Conservation (phyloP, 257 asterid species). For the Cynanchum wilfordii region DNA sequence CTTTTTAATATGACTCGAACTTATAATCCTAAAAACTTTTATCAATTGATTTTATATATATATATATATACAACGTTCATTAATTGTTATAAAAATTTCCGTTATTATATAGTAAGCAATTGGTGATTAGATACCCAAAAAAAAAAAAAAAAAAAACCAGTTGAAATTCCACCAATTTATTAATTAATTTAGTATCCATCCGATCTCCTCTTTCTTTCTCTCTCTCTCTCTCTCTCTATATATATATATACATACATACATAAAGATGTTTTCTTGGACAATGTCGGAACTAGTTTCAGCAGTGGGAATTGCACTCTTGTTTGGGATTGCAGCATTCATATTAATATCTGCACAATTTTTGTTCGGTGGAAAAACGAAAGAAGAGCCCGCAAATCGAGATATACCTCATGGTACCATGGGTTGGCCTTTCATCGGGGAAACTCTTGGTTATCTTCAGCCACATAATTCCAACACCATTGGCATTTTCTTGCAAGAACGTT, state of each 20-base stretch:
- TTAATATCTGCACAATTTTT: not conserved
- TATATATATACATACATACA: too few relatives aligned
- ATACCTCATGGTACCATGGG: conserved; percentile 60
- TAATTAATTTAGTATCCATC: too few relatives aligned
- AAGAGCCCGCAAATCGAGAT: not conserved
- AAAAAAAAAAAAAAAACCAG: too few relatives aligned
- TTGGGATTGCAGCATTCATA: conserved; percentile 11
- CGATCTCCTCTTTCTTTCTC: too few relatives aligned
- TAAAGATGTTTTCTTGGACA: not conserved
- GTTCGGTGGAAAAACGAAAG: not conserved
- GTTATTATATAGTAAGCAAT: too few relatives aligned
- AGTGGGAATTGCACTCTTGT: conserved; percentile 8
- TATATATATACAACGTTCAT: too few relatives aligned
- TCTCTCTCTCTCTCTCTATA: not conserved
- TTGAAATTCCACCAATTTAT: too few relatives aligned
- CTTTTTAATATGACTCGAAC: too few relatives aligned
- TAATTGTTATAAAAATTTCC: too few relatives aligned
- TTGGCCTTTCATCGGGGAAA: conserved; percentile 63
- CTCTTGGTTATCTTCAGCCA: conserved; percentile 54
- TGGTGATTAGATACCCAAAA: too few relatives aligned
- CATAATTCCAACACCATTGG: conserved; percentile 55
- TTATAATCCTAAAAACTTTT: too few relatives aligned
- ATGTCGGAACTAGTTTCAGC: not conserved
- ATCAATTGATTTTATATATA: too few relatives aligned
- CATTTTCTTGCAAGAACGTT: conserved; percentile 44